These are phyloP conservation scores for Diaporthe longicolla DNA, from an alignment of 2,329 filamentous ascomycete genomes.

Conservation along the genomic window DNA sequence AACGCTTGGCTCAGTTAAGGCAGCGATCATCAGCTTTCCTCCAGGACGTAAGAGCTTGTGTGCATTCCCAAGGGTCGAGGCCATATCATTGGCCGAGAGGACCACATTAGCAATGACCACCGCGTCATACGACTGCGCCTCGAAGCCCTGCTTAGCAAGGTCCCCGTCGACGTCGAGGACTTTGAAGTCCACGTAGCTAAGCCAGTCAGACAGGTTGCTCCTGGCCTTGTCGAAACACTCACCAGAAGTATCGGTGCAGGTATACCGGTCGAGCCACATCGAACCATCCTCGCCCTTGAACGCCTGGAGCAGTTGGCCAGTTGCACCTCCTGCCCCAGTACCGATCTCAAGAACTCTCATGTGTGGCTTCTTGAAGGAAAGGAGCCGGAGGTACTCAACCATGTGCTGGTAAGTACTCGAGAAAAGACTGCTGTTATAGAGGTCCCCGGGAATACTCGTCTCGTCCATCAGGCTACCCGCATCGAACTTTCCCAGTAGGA, in stretches of 20 bases:
- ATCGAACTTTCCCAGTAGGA: slow-evolving; percentile 37
- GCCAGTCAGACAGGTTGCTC: slow-evolving; percentile 47
- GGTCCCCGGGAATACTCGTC: background rate
- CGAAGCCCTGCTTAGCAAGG: slow-evolving; percentile 44
- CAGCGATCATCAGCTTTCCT: slow-evolving; percentile 50
- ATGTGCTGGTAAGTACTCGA: slow-evolving; percentile 20
- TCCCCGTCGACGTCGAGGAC: slow-evolving; percentile 7
- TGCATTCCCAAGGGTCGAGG: slow-evolving; percentile 47
- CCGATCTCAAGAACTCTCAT: slow-evolving; percentile 32
- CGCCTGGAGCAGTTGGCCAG: slow-evolving; percentile 5
- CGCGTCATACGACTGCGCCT: slow-evolving; percentile 50
- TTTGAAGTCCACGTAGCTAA: slow-evolving; percentile 9
- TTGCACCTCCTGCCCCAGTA: slow-evolving; percentile 18
- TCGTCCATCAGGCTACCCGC: slow-evolving; percentile 37
- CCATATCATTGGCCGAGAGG: slow-evolving; percentile 50
- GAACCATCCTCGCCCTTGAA: slow-evolving; percentile 2
- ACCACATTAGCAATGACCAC: slow-evolving; percentile 52
- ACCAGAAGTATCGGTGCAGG: slow-evolving; percentile 58
- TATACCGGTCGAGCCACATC: slow-evolving; percentile 50
- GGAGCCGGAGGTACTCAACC: slow-evolving; percentile 2
- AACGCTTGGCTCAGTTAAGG: slow-evolving; percentile 44
- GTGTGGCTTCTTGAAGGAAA: slow-evolving; percentile 23
- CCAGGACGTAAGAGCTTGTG: slow-evolving; percentile 50
- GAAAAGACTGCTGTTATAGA: slow-evolving; percentile 32
- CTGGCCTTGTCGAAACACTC: slow-evolving; percentile 56